Percentiles rank a stretch among this genome's conserved stretches.
These are phyloP conservation scores for Auricularia heimuer DNA, from an alignment of 768 basidiomycete genomes.

Conservation along the genomic window DNA sequence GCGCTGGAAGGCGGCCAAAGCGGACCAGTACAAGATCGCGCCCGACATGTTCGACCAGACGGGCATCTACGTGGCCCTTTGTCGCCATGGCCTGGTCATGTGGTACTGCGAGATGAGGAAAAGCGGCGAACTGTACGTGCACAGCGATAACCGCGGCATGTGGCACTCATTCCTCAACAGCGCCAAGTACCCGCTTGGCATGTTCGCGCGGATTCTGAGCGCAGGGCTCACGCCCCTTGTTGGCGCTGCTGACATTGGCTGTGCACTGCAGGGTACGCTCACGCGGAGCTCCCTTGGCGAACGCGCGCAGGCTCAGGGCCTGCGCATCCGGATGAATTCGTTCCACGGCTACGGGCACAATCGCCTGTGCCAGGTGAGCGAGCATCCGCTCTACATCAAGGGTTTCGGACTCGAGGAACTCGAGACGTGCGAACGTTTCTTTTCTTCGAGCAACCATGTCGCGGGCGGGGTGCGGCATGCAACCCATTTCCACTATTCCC, in stretches of 20 bases:
- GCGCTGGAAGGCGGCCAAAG: constrained; percentile 19
- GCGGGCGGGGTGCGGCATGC: too few species aligned
- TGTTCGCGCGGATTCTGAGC: neutral
- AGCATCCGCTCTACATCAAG: constrained; percentile 7
- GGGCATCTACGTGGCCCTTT: constrained; percentile 7
- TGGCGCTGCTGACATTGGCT: too few species aligned
- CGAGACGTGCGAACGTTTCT: too few species aligned
- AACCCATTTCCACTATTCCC: too few species aligned
- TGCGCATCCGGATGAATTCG: too few species aligned
- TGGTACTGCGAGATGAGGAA: constrained; percentile 3
- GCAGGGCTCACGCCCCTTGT: neutral
- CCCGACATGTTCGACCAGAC: constrained; percentile 4
- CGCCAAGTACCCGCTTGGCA: neutral
- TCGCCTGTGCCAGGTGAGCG: too few species aligned
- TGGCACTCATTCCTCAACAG: neutral
- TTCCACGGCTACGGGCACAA: too few species aligned
- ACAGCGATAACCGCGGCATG: too few species aligned
- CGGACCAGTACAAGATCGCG: neutral
- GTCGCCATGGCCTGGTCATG: constrained; percentile 7
- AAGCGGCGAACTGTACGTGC: constrained; percentile 8
- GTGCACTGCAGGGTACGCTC: too few species aligned
- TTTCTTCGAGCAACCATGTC: too few species aligned
- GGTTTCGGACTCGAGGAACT: constrained; percentile 1
- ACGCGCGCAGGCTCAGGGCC: too few species aligned
- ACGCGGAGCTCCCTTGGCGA: too few species aligned